Evolutionary conservation across 1,139 yeast species (phyloP).

Genomic region (Scheffersomyces stambukii): DNA sequence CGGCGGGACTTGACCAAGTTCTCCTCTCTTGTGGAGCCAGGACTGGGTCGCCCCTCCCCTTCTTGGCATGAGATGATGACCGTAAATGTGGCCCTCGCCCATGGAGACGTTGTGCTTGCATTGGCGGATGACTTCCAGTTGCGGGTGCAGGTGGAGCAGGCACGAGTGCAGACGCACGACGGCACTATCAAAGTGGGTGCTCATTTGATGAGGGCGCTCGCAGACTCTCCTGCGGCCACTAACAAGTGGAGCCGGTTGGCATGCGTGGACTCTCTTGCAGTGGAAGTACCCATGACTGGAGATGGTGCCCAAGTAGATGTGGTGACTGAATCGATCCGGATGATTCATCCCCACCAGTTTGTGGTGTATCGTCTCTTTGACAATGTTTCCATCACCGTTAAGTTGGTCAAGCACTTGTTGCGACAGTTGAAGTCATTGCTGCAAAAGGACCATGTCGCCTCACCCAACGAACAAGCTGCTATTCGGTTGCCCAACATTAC

Average conservation of each 20-base stretch:
- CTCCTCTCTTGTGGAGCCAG: not conserved
- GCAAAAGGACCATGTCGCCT: constrained; percentile 17
- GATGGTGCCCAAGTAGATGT: constrained; percentile 9
- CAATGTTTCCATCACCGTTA: constrained; percentile 50
- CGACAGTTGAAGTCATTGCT: constrained; percentile 36
- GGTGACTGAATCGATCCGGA: constrained; percentile 26
- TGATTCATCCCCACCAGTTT: constrained; percentile 49
- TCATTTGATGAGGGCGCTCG: constrained; percentile 43
- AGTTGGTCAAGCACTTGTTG: constrained; percentile 52
- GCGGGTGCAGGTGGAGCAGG: constrained; percentile 40
- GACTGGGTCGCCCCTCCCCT: not conserved
- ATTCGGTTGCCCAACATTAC: constrained; percentile 49
- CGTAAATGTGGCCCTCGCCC: constrained; percentile 17
- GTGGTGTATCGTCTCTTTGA: constrained; percentile 61
- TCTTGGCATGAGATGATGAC: constrained; percentile 12
- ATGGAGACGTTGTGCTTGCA: constrained; percentile 19
- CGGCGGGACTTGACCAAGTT: constrained; percentile 15
- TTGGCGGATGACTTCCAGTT: constrained; percentile 48
- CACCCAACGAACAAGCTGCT: constrained; percentile 40
- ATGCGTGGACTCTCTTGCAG: constrained; percentile 36
- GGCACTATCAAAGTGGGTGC: constrained; percentile 20
- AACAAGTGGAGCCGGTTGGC: constrained; percentile 50
- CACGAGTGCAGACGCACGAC: constrained; percentile 15
- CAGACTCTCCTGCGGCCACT: constrained; percentile 48
- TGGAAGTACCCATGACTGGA: constrained; percentile 6